Conservation (phyloP, 352 stramenopile species). For the Phytopythium oedochilum region DNA sequence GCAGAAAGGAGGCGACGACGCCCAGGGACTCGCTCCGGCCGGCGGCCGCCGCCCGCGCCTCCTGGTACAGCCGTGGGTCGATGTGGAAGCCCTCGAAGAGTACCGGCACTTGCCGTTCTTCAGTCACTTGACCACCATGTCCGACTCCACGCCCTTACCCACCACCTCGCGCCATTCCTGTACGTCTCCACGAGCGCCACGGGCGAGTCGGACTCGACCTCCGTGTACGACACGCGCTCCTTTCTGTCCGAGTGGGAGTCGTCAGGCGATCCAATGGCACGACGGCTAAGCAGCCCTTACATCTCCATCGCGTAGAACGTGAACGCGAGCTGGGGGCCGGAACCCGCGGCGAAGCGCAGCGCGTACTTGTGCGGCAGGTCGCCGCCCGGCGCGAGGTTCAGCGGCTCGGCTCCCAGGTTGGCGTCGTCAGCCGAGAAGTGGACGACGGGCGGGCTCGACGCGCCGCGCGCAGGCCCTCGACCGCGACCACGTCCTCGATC, state of each 20-base stretch:
- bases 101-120: too few species aligned
- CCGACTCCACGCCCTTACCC: too few species aligned
- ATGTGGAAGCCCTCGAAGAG: conserved; percentile 87
- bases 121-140: too few species aligned
- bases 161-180: background rate
- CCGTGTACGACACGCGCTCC: too few species aligned
- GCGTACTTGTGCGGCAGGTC: conserved; percentile 88
- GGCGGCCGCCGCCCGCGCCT: conserved; percentile 39
- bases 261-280: too few species aligned
- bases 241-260: too few species aligned
- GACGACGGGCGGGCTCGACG: conserved; percentile 85
- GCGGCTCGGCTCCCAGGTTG: conserved; percentile 36
- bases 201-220: too few species aligned
- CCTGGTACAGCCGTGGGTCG: conserved; percentile 81
- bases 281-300: background rate
- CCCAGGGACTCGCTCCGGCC: conserved; percentile 37
- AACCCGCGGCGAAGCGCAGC: conserved; percentile 94
- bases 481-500: conserved; percentile 95
- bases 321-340: conserved; percentile 96
- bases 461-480: conserved; percentile 88
- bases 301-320: conserved; percentile 88
- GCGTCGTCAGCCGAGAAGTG: conserved; percentile 90
- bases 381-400: conserved; percentile 54
- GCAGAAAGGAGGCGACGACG: conserved; percentile 78
- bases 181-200: too few species aligned